Percentiles rank a stretch among this genome's conserved stretches.
These are phyloP conservation scores for Lodderomyces jiufengensis DNA, from an alignment of 1,139 yeast genomes.

Conservation along the genomic window DNA sequence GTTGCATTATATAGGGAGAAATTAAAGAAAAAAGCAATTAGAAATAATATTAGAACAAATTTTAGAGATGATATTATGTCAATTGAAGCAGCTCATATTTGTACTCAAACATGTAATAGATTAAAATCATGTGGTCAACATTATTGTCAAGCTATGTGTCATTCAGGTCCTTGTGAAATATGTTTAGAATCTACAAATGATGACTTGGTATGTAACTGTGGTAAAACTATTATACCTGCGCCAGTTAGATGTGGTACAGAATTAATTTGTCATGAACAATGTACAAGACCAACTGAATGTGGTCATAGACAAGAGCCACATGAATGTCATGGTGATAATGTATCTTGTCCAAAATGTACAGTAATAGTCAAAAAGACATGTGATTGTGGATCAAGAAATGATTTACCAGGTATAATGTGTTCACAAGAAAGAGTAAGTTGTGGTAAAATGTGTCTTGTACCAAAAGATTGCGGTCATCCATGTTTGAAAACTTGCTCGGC, in stretches of 20 bases:
- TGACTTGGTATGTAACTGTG: conserved; percentile 82
- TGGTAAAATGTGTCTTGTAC: conserved; percentile 59
- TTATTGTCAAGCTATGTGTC: conserved; percentile 72
- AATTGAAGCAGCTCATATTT: conserved; percentile 75
- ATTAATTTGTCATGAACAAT: conserved; percentile 67
- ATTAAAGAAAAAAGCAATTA: conserved; percentile 45
- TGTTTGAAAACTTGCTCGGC: conserved; percentile 60
- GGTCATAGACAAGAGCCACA: conserved; percentile 78
- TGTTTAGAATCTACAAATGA: conserved; percentile 82
- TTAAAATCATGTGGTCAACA: conserved; percentile 71
- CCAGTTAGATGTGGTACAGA: conserved; percentile 88
- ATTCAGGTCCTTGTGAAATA: conserved; percentile 78
- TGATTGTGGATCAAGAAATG: conserved; percentile 59
- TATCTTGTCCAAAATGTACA: conserved; percentile 77
- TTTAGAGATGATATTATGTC: conserved; percentile 48
- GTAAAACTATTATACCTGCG: conserved; percentile 72
- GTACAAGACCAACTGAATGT: conserved; percentile 59
- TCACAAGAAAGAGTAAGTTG: conserved; percentile 70
- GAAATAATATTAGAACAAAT: conserved; percentile 37
- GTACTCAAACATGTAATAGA: conserved; percentile 68
- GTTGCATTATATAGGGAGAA: conserved; percentile 63
- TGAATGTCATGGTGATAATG: conserved; percentile 65
- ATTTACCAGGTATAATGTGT: conserved; percentile 66
- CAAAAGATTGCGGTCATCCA: conserved; percentile 64
- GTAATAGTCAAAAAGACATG: conserved; percentile 59